Conservation (phyloP, 768 basidiomycete genomes). For the Auriscalpium orientale region DNA sequence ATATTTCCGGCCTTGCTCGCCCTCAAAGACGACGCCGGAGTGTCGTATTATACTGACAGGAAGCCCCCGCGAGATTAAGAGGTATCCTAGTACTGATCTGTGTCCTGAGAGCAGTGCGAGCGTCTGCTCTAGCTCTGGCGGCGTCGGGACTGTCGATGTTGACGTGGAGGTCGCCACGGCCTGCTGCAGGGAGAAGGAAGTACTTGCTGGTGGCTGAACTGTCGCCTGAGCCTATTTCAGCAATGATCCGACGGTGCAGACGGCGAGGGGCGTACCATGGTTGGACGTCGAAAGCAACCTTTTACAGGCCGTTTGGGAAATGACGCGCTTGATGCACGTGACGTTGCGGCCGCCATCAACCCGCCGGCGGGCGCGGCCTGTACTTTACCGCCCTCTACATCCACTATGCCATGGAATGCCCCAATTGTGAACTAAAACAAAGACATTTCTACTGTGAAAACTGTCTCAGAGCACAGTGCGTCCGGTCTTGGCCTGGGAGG, state of each 20-base stretch:
- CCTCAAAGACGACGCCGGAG: constrained; percentile 80
- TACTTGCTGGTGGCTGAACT: constrained; percentile 2
- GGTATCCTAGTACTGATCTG: constrained; percentile 80
- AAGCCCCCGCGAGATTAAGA: constrained; percentile 68
- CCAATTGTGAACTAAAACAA: constrained; percentile 16
- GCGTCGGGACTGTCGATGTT: constrained; percentile 27
- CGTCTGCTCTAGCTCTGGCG: constrained; percentile 80
- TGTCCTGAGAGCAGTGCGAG: constrained; percentile 71
- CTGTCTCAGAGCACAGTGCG: constrained; percentile 15
- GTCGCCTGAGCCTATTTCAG: constrained; percentile 3
- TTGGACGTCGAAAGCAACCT: background rate
- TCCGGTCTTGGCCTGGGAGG: background rate
- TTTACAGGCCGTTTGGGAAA: too few relatives aligned
- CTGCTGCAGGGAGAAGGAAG: constrained; percentile 16
- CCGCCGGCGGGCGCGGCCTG: background rate
- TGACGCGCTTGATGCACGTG: constrained; percentile 2
- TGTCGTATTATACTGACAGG: constrained; percentile 77
- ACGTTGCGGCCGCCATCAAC: background rate
- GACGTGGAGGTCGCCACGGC: constrained; percentile 14
- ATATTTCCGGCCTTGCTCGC: constrained; percentile 73
- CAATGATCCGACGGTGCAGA: background rate
- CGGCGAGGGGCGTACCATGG: background rate
- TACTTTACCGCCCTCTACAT: background rate
- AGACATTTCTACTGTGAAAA: constrained; percentile 15
- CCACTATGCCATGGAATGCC: constrained; percentile 17